phyloP scores from a whole-genome alignment of 1,139 yeast genomes.

The Candida sp. region DNA sequence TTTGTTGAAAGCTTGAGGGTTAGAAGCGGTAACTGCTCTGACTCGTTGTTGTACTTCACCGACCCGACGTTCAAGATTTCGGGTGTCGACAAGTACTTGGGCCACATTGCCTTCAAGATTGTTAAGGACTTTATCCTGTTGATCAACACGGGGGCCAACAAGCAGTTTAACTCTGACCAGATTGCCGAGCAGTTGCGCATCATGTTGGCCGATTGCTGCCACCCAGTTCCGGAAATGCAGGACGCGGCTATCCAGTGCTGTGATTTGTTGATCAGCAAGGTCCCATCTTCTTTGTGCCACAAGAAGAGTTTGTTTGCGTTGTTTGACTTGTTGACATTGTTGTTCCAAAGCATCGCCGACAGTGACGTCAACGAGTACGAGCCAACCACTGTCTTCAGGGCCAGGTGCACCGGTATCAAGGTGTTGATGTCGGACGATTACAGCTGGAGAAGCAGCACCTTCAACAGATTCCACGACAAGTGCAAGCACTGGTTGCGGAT shows the following conservation, averaged over 20 bases:
- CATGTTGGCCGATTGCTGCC: constrained; percentile 75
- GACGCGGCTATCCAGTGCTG: constrained; percentile 83
- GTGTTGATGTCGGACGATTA: constrained; percentile 80
- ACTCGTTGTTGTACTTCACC: constrained; percentile 74
- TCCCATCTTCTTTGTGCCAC: constrained; percentile 88
- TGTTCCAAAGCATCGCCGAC: constrained; percentile 83
- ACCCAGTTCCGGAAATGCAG: constrained; percentile 76
- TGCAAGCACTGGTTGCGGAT: constrained; percentile 70
- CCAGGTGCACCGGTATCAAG: constrained; percentile 60
- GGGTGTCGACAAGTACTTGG: constrained; percentile 74
- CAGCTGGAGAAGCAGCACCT: constrained; percentile 73
- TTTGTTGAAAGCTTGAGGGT: constrained; percentile 82
- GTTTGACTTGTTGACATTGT: constrained; percentile 76
- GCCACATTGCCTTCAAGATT: constrained; percentile 64
- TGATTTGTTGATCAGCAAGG: constrained; percentile 62
- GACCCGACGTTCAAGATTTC: constrained; percentile 83
- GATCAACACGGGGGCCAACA: constrained; percentile 49
- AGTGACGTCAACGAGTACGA: constrained; percentile 82
- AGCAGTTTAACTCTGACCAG: constrained; percentile 57
- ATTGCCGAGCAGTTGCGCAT: constrained; percentile 76
- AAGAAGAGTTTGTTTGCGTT: constrained; percentile 74
- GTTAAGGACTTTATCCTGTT: constrained; percentile 58
- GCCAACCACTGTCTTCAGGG: constrained; percentile 71
- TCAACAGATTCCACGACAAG: constrained; percentile 59
- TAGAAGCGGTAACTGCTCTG: constrained; percentile 80